These are phyloP conservation scores for Epichloe typhina DNA, from an alignment of 2,329 filamentous ascomycete species.

Conservation along the genomic window DNA sequence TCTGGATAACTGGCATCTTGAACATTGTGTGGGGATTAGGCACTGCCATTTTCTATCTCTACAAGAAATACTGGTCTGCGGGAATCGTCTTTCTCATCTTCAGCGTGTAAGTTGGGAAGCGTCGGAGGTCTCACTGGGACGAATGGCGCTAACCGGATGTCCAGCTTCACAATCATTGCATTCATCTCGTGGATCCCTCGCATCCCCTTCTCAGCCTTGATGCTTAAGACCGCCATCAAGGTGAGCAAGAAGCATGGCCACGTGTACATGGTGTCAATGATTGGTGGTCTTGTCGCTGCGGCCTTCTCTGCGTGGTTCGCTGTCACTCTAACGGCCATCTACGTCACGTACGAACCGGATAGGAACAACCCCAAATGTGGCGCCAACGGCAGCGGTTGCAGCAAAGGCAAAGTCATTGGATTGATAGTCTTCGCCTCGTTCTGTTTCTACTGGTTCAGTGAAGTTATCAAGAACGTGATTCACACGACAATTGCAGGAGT, in stretches of 20 bases:
- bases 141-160: background rate
- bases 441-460: slow-evolving; percentile 84
- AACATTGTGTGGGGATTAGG: slow-evolving; percentile 77
- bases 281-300: slow-evolving; percentile 65
- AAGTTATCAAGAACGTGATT: slow-evolving; percentile 88
- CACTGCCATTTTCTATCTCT: slow-evolving; percentile 78
- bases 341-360: slow-evolving; percentile 66
- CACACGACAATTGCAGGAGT: slow-evolving; percentile 79
- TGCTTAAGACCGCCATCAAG: slow-evolving; percentile 77
- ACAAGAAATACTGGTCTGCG: slow-evolving; percentile 61
- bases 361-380: slow-evolving; percentile 37
- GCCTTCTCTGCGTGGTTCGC: slow-evolving; percentile 77
- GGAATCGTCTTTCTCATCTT: slow-evolving; percentile 84
- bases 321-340: slow-evolving; percentile 74
- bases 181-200: slow-evolving; percentile 83
- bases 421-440: slow-evolving; percentile 81
- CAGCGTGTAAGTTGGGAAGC: slow-evolving; percentile 5
- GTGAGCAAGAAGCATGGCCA: slow-evolving; percentile 75
- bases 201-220: slow-evolving; percentile 82
- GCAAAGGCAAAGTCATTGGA: slow-evolving; percentile 66
- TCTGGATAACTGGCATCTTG: slow-evolving; percentile 82
- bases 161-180: slow-evolving; percentile 11
- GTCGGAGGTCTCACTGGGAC: background rate
- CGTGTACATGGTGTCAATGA: slow-evolving; percentile 71
- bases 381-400: slow-evolving; percentile 46